These are phyloP conservation scores for Phytophthora litchii DNA, from an alignment of 352 stramenopile species.

Conservation along the genomic window DNA sequence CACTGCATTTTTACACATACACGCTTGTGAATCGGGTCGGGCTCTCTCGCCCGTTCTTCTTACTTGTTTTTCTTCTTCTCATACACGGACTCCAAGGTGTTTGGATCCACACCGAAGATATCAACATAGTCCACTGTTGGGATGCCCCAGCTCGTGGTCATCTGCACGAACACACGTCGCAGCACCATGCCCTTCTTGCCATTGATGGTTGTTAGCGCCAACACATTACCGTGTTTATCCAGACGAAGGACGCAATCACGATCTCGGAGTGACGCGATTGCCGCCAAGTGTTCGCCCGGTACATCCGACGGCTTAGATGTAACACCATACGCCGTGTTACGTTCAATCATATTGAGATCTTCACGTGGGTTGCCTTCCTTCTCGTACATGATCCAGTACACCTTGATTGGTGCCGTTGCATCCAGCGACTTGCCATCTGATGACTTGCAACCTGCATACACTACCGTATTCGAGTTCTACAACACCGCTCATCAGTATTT, in stretches of 20 bases:
- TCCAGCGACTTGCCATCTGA: constrained; percentile 58
- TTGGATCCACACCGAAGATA: constrained; percentile 76
- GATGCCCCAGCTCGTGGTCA: constrained; percentile 84
- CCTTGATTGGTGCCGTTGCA: constrained; percentile 60
- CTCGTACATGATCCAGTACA: constrained; percentile 91
- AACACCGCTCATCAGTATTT: constrained; percentile 1
- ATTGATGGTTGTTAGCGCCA: constrained; percentile 74
- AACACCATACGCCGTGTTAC: constrained; percentile 81
- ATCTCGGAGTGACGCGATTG: constrained; percentile 74
- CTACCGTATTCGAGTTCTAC: constrained; percentile 87
- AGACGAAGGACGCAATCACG: constrained; percentile 64
- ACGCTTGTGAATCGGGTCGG: constrained; percentile 6
- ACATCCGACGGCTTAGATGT: constrained; percentile 48
- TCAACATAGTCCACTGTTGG: constrained; percentile 85
- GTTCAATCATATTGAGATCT: constrained; percentile 87
- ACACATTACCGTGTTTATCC: constrained; percentile 59
- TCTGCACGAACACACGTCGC: constrained; percentile 83
- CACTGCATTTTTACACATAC: constrained; percentile 32
- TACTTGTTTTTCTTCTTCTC: constrained; percentile 88
- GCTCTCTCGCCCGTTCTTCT: constrained; percentile 29
- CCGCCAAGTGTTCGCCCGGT: constrained; percentile 45
- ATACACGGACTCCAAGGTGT: constrained; percentile 67
- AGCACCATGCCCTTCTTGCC: constrained; percentile 68
- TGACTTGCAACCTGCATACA: constrained; percentile 67
- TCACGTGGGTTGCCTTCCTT: constrained; percentile 70